Evolutionary conservation across 192 early-diverging fungal species (phyloP).

Genomic region (Podila horticola): DNA sequence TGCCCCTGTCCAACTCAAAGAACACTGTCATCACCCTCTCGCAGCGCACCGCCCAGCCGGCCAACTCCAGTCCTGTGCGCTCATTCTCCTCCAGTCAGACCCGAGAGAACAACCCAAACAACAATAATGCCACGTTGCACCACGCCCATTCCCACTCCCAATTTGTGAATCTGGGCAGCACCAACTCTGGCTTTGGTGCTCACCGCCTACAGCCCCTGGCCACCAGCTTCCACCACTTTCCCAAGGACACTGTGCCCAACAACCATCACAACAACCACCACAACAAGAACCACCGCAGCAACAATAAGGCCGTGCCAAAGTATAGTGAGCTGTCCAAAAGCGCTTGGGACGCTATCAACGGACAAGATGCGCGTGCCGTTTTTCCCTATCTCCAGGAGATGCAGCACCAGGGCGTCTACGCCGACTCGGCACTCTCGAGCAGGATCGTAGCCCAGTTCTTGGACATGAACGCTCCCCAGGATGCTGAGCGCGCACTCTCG

Average conservation of each 20-base stretch:
- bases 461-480: constrained; percentile 20
- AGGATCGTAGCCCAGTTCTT: constrained; percentile 39
- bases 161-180: neutral
- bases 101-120: constrained; percentile 39
- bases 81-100: constrained; percentile 45
- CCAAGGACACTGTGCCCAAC: neutral
- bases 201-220: constrained; percentile 26
- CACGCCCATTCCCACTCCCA: constrained; percentile 8
- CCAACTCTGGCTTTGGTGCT: constrained; percentile 4
- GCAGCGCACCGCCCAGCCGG: constrained; percentile 32
- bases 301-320: constrained; percentile 1
- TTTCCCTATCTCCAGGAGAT: constrained; percentile 42
- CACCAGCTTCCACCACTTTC: constrained; percentile 18
- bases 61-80: constrained; percentile 40
- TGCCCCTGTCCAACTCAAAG: constrained; percentile 38
- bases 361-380: constrained; percentile 36
- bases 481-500: constrained; percentile 30
- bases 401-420: constrained; percentile 35
- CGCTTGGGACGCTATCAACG: constrained; percentile 40
- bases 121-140: constrained; percentile 10
- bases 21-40: constrained; percentile 36
- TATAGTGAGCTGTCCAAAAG: constrained; percentile 29
- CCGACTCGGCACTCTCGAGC: constrained; percentile 35
- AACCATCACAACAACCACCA: neutral
- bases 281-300: neutral